A percentile compares a stretch with the other conserved stretches of the same genome.
Evolutionary conservation across 257 asterid genomes (phyloP).

Genomic region (Coffea canephora): DNA sequence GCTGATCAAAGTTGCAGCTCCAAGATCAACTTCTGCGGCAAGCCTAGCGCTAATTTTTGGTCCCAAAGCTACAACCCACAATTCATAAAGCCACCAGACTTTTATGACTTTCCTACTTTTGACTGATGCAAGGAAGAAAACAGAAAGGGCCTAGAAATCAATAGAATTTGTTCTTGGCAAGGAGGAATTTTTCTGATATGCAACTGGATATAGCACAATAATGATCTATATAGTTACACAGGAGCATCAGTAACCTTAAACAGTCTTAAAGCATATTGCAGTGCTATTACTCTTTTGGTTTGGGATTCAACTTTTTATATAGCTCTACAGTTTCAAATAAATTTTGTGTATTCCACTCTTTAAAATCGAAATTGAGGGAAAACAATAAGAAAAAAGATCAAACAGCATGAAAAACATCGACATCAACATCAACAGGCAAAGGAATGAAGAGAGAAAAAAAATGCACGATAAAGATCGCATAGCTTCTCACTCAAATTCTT

Average conservation of each 20-base stretch:
- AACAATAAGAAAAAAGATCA: background rate
- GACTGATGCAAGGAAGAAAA: background rate
- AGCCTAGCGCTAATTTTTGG: background rate
- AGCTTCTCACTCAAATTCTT: background rate
- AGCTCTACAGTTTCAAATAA: background rate
- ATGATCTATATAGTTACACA: background rate
- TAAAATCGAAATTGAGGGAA: background rate
- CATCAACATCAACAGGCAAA: background rate
- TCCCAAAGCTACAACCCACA: background rate
- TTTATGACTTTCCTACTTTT: background rate
- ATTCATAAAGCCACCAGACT: background rate
- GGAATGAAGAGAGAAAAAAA: background rate
- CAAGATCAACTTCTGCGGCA: background rate
- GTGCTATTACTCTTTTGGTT: no score
- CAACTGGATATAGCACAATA: background rate
- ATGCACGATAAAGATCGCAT: background rate
- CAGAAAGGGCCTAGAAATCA: background rate
- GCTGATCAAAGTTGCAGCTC: background rate
- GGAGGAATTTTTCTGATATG: background rate
- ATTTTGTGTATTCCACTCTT: background rate
- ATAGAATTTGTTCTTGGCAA: background rate
- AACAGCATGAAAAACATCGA: background rate
- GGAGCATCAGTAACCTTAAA: background rate
- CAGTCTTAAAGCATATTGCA: background rate
- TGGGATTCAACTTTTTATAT: background rate